Conservation (phyloP, 2,329 filamentous ascomycete genomes). For the Penicillium sp. region DNA sequence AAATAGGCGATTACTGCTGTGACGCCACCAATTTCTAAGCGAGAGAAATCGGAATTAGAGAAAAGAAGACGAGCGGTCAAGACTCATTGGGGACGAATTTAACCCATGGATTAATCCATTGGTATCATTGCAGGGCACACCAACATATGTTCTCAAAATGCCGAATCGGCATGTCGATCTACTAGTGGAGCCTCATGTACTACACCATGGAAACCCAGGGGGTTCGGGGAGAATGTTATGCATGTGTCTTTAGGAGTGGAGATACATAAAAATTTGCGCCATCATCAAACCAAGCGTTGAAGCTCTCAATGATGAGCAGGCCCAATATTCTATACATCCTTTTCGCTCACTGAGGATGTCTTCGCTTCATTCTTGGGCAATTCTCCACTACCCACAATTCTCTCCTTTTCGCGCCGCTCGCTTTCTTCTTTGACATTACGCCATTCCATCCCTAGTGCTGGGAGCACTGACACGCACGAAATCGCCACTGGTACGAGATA, state of each 20-base stretch:
- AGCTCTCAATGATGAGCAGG: background rate
- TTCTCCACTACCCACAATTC: background rate
- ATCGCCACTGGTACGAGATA: slow-evolving; percentile 22
- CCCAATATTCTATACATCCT: background rate
- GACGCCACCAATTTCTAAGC: too few species aligned
- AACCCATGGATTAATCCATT: too few species aligned
- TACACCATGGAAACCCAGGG: background rate
- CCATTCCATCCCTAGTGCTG: slow-evolving; percentile 19
- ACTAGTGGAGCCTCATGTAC: background rate
- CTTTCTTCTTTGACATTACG: slow-evolving; percentile 18
- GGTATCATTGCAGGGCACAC: background rate
- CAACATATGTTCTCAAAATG: background rate
- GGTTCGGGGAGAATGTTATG: background rate
- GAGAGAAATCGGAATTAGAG: too few species aligned
- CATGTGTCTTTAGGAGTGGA: background rate
- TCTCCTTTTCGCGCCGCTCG: slow-evolving; percentile 1
- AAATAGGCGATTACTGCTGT: background rate
- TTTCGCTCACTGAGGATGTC: background rate
- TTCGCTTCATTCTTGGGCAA: background rate
- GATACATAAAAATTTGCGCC: background rate
- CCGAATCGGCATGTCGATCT: background rate
- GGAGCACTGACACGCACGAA: slow-evolving; percentile 15
- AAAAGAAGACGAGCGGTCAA: too few species aligned
- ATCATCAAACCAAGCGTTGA: too few species aligned
- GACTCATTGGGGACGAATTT: too few species aligned